A percentile compares a stretch with the other conserved stretches of the same genome.
These are phyloP conservation scores for Linnemannia hyalina DNA, from an alignment of 192 early-diverging fungal genomes.

Conservation along the genomic window DNA sequence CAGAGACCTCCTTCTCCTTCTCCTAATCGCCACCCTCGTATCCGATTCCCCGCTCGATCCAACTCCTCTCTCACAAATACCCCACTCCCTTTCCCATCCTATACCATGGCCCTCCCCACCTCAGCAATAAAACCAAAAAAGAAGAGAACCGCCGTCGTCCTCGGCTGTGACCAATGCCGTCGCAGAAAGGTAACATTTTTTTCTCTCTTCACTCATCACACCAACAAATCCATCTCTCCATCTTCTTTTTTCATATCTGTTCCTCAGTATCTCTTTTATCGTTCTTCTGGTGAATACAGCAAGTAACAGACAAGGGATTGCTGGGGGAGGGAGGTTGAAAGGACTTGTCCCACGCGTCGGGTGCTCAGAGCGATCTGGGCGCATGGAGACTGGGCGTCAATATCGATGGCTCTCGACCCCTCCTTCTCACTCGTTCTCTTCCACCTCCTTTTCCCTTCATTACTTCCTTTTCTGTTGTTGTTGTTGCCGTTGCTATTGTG, in stretches of 20 bases:
- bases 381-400: neutral
- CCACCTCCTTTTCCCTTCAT: neutral
- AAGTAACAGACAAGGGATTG: neutral
- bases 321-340: neutral
- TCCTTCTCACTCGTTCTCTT: neutral
- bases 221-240: neutral
- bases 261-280: neutral
- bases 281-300: neutral
- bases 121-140: constrained; percentile 53
- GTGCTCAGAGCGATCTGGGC: constrained; percentile 8
- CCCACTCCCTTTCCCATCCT: neutral
- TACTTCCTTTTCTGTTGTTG: neutral
- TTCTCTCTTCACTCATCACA: neutral
- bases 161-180: constrained; percentile 53
- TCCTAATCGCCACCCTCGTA: neutral
- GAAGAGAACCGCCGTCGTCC: constrained; percentile 53
- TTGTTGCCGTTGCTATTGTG: neutral
- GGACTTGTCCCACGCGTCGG: neutral
- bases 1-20: neutral
- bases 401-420: neutral
- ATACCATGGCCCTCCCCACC: constrained; percentile 23
- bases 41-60: neutral
- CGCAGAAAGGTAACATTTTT: constrained; percentile 46
- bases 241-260: neutral
- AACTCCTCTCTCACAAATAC: neutral